These are phyloP conservation scores for Penicillium rolfsii DNA, from an alignment of 2,329 filamentous ascomycete species.

Conservation along the genomic window DNA sequence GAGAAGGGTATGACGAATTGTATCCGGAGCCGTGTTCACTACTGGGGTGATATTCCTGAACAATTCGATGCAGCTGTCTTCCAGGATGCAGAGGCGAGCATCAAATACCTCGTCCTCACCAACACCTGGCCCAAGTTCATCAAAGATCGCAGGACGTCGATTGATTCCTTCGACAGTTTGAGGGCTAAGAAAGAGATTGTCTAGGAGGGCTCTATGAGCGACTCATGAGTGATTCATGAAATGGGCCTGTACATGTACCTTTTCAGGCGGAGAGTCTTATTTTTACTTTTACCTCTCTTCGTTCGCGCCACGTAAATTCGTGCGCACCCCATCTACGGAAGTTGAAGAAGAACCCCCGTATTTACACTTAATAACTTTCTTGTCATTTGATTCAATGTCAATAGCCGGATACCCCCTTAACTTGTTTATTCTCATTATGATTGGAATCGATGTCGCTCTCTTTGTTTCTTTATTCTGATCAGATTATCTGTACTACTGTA, in stretches of 20 bases:
- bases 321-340: neutral
- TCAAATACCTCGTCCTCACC: constrained; percentile 69
- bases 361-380: constrained; percentile 1
- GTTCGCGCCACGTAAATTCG: neutral
- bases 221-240: neutral
- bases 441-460: neutral
- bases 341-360: constrained; percentile 4
- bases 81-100: constrained; percentile 60
- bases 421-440: constrained; percentile 1
- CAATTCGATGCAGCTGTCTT: constrained; percentile 59
- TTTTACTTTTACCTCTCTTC: neutral
- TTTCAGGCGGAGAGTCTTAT: neutral
- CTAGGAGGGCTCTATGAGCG: neutral
- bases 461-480: neutral
- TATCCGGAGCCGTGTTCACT: constrained; percentile 37
- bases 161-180: constrained; percentile 9
- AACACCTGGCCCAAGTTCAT: constrained; percentile 65
- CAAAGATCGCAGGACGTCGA: constrained; percentile 9
- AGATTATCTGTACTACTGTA: neutral
- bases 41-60: constrained; percentile 44
- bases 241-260: neutral
- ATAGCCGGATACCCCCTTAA: constrained; percentile 6
- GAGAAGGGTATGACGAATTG: constrained; percentile 29
- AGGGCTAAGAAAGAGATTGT: neutral
- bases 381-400: constrained; percentile 2